Evolutionary conservation across 2,329 filamentous ascomycete genomes (phyloP).

Genomic region (Colletotrichum tropicicola): DNA sequence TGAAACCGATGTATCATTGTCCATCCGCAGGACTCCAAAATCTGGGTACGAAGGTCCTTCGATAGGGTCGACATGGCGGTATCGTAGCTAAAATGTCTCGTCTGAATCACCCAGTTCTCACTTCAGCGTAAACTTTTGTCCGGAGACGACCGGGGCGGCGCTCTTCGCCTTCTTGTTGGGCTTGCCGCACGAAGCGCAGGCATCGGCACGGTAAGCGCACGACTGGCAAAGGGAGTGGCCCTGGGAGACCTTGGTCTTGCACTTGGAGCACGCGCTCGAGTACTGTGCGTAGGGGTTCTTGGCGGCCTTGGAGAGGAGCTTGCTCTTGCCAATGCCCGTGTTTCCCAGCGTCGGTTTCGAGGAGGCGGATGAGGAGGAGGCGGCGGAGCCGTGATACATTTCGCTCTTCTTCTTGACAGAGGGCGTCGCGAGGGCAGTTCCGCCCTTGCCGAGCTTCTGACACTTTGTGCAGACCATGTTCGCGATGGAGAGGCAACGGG

Average conservation of each 20-base stretch:
- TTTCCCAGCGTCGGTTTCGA: constrained; percentile 63
- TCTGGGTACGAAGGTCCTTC: too few relatives aligned
- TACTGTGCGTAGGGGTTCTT: constrained; percentile 74
- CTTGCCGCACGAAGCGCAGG: constrained; percentile 72
- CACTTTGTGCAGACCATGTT: constrained; percentile 73
- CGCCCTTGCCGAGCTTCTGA: constrained; percentile 67
- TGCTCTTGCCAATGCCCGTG: constrained; percentile 71
- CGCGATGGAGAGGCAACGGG: not conserved
- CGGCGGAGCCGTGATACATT: constrained; percentile 70
- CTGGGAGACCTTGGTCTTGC: constrained; percentile 71
- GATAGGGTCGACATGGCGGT: not conserved
- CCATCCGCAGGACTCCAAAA: too few relatives aligned
- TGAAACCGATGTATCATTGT: not conserved
- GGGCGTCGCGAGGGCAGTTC: constrained; percentile 66
- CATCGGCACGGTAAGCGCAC: constrained; percentile 70
- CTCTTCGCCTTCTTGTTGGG: constrained; percentile 59
- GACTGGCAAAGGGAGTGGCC: constrained; percentile 68
- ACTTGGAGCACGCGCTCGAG: constrained; percentile 66
- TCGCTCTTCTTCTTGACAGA: constrained; percentile 74
- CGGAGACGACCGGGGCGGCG: constrained; percentile 62
- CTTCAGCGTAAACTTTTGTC: constrained; percentile 71
- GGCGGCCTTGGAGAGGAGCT: constrained; percentile 69
- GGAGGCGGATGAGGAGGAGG: constrained; percentile 50
- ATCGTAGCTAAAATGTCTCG: not conserved
- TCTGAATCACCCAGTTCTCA: constrained; percentile 41